Conservation (phyloP, 2,329 filamentous ascomycete genomes). For the Onygenales sp. region DNA sequence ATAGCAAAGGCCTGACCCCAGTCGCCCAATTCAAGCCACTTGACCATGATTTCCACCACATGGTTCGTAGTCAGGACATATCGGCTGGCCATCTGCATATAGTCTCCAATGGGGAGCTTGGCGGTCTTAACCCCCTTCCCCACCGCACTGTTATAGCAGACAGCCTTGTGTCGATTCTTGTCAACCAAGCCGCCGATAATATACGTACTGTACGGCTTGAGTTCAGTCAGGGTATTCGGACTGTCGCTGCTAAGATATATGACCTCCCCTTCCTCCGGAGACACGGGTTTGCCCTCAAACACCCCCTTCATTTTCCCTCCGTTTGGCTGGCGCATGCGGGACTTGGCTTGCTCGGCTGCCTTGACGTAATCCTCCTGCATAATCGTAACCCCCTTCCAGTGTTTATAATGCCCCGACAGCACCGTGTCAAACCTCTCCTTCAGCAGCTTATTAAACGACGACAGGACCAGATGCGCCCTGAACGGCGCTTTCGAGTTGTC, state of each 20-base stretch:
- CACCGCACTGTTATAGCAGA: conserved; percentile 76
- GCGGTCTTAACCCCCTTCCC: conserved; percentile 74
- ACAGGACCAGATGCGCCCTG: conserved; percentile 63
- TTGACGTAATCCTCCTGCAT: conserved; percentile 63
- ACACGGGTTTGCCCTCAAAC: conserved; percentile 35
- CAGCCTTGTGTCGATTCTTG: conserved; percentile 88
- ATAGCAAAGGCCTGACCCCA: conserved; percentile 84
- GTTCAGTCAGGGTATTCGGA: conserved; percentile 67
- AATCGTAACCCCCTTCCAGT: conserved; percentile 73
- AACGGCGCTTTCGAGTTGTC: conserved; percentile 66
- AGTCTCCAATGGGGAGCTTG: conserved; percentile 89
- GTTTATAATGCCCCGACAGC: conserved; percentile 58
- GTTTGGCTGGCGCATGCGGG: conserved; percentile 52
- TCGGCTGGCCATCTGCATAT: conserved; percentile 79
- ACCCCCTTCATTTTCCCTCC: conserved; percentile 52
- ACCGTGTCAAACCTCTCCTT: conserved; percentile 71
- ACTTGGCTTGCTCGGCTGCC: conserved; percentile 56
- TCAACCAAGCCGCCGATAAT: conserved; percentile 92
- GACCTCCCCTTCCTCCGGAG: conserved; percentile 46
- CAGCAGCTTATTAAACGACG: conserved; percentile 65
- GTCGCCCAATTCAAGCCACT: conserved; percentile 80
- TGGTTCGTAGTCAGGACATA: conserved; percentile 89
- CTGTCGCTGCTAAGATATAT: conserved; percentile 91
- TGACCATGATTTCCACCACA: conserved; percentile 91
- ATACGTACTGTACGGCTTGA: conserved; percentile 84